Percentiles rank a stretch among this genome's conserved stretches.
phyloP scores from a whole-genome alignment of 2,329 filamentous ascomycete genomes.

The Cadophora malorum region DNA sequence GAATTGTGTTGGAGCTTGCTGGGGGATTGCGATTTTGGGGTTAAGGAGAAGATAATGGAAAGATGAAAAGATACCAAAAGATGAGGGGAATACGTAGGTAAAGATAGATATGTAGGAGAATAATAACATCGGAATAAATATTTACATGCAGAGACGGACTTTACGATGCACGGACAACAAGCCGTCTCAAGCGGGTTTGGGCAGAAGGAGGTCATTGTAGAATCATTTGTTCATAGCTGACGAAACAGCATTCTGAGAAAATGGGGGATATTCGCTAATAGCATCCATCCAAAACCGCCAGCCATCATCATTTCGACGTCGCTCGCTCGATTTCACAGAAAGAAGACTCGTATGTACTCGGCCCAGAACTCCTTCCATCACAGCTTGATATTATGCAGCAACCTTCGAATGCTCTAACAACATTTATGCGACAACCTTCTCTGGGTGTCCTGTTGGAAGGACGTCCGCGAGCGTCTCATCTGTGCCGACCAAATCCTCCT shows the following conservation, averaged over 20 bases:
- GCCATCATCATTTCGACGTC: neutral
- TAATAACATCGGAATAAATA: too few relatives aligned
- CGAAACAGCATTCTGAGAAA: neutral
- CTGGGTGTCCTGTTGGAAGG: conserved; percentile 29
- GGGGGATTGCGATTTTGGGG: neutral
- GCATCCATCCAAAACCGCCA: neutral
- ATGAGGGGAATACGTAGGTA: too few relatives aligned
- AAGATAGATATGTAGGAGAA: too few relatives aligned
- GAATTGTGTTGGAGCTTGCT: neutral
- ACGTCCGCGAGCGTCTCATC: conserved; percentile 84
- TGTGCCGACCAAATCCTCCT: conserved; percentile 83
- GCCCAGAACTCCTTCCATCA: neutral
- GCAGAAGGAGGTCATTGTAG: too few relatives aligned
- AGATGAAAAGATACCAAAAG: too few relatives aligned
- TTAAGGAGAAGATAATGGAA: neutral
- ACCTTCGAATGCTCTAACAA: neutral
- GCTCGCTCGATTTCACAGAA: neutral
- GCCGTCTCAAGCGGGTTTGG: too few relatives aligned
- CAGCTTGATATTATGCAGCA: neutral
- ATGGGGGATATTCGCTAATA: conserved; percentile 6
- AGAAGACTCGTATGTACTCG: conserved; percentile 2
- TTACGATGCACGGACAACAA: too few relatives aligned
- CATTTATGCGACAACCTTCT: conserved; percentile 27
- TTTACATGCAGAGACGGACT: too few relatives aligned
- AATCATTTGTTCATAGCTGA: neutral